These are phyloP conservation scores for Trichoderma asperelloides DNA, from an alignment of 495 filamentous ascomycete species.

Conservation along the genomic window DNA sequence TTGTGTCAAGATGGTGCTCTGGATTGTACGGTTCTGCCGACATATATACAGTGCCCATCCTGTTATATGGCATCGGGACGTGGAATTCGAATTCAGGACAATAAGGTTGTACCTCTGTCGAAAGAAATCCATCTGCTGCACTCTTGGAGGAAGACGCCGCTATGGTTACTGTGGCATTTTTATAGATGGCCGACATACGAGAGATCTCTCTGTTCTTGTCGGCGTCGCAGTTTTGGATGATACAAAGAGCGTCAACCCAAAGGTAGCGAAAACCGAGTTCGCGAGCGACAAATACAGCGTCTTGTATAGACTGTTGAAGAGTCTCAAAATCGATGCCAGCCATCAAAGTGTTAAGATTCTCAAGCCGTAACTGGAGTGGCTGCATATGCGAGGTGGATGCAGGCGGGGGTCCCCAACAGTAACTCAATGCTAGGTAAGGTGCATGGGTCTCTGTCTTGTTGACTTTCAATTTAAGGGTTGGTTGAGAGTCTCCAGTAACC, in stretches of 20 bases:
- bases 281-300: not conserved
- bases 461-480: not conserved
- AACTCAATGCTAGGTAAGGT: constrained; percentile 4
- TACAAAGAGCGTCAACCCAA: constrained; percentile 8
- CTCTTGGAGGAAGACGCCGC: not conserved
- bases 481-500: not conserved
- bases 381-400: not conserved
- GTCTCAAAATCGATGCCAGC: not conserved
- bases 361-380: not conserved
- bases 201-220: not conserved
- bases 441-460: not conserved
- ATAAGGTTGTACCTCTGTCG: not conserved
- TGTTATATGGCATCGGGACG: not conserved
- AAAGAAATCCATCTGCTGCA: constrained; percentile 2
- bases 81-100: not conserved
- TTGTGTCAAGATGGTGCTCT: not conserved
- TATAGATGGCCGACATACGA: constrained; percentile 3
- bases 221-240: not conserved
- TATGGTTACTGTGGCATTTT: constrained; percentile 5
- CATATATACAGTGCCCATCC: not conserved
- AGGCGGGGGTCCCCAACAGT: constrained; percentile 1
- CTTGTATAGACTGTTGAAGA: not conserved
- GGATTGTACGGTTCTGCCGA: not conserved
- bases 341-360: not conserved
- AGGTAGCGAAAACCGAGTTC: not conserved